Base-by-base conservation (phyloP, 1,139 yeast species). In the Geotrichum restrictum region DNA sequence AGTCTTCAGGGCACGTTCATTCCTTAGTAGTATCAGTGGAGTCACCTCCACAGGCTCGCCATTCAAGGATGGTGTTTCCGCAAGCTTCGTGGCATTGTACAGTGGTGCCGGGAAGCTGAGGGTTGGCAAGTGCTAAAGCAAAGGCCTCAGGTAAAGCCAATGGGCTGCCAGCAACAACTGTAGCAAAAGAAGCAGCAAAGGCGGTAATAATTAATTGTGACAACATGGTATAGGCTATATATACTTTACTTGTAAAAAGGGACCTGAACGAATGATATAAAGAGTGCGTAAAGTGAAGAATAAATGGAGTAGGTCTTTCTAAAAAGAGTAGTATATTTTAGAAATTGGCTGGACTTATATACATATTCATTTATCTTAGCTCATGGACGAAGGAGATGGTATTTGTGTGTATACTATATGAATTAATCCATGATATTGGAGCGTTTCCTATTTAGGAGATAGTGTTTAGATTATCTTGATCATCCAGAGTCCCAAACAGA, bases 131-230 rank as follows among this genome's bases (percentile, higher is more conserved):
- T 42, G 56, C 56, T 8, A 42, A 13, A 10, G 56, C 54, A 38
- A 31, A 49, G 22, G 56, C 56, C 22, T 50, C 54, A n/a, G 56
- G 56, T 48, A 52, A 45, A 19, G 55, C 53, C 32, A 24, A n/a
- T n/a, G 54, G 51, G 22, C 36, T 14, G 27, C 43, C 50, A 33
- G 57, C 50, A n/a, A 53, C 27, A 18, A 31, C 39, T 5, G 10
- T 59, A 55, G 7, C 38, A 5, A 16, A 34, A 34, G 38, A 5
- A 34, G 38, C 13, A 34, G 38, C 38, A 34, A 13, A 31, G 36
- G 66, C 65, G 49, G 66, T 27, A 39, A 55, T 40, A 32, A 62
- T 67, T 36, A 58, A 51, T 16, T 61, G 62, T n/a, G 19, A 11
- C 4, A 34, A 16, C 18, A 34, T n/a, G 29, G 29, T 24, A 31